Conservation (phyloP, 1,284 basidiomycete genomes). For the Cutaneotrichosporon sp. region DNA sequence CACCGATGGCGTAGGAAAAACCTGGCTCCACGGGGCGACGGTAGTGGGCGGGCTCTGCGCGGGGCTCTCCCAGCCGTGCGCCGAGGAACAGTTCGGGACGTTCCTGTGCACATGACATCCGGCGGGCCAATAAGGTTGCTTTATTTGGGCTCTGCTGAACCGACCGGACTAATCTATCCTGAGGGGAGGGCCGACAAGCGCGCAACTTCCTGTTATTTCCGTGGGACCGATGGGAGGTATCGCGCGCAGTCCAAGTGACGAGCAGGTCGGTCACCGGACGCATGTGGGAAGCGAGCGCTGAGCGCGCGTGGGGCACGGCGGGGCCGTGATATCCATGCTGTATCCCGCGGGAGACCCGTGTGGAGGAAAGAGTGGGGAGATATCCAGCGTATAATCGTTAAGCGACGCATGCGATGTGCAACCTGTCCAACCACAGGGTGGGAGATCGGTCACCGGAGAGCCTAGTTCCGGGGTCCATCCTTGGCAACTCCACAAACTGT, state of each 20-base stretch:
- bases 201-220: background rate
- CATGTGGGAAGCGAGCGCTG: background rate
- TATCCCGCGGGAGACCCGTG: too few species aligned
- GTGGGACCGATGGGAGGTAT: background rate
- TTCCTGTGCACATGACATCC: background rate
- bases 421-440: background rate
- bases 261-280: background rate
- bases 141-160: background rate
- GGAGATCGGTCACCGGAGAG: too few species aligned
- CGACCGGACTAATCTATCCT: background rate
- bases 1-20: too few species aligned
- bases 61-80: background rate
- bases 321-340: background rate
- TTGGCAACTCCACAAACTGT: too few species aligned
- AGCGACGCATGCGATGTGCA: background rate
- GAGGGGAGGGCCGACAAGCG: background rate
- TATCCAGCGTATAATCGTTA: background rate
- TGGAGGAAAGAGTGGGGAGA: background rate
- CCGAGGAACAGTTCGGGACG: background rate
- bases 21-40: background rate
- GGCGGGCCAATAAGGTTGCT: background rate
- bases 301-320: background rate
- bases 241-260: background rate
- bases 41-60: background rate
- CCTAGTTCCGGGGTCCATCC: background rate